Conservation (phyloP, 306 rosid species). For the Cicer bijugum region DNA sequence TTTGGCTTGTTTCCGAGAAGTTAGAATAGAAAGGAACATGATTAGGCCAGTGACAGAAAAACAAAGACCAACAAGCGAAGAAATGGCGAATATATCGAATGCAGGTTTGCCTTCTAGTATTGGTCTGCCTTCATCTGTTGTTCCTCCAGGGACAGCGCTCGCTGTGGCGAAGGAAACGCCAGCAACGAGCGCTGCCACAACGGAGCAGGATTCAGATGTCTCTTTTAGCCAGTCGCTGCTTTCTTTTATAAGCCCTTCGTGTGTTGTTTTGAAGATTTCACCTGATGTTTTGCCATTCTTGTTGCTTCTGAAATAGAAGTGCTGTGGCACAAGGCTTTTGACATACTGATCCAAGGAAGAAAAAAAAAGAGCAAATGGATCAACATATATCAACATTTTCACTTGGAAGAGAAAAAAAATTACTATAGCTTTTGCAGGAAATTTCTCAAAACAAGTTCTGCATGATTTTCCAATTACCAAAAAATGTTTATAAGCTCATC, state of each 20-base stretch:
- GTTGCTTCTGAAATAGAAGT: constrained; percentile 33
- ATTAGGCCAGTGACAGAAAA: constrained; percentile 64
- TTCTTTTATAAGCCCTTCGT: not conserved
- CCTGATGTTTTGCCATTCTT: not conserved
- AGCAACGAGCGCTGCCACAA: constrained; percentile 51
- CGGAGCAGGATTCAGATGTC: constrained; percentile 53
- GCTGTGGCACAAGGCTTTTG: constrained; percentile 39
- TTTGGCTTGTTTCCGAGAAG: constrained; percentile 54
- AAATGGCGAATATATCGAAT: constrained; percentile 52
- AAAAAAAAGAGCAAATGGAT: not conserved
- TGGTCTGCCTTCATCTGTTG: constrained; percentile 39
- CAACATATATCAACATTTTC: too few species aligned
- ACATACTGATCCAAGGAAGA: constrained; percentile 41
- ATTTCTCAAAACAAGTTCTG: too few species aligned
- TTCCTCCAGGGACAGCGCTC: constrained; percentile 55
- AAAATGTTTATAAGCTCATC: too few species aligned
- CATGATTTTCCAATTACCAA: too few species aligned
- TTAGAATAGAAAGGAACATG: constrained; percentile 70
- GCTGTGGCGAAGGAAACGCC: constrained; percentile 54
- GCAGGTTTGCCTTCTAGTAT: constrained; percentile 44
- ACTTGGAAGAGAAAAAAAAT: too few species aligned
- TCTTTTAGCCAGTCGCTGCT: constrained; percentile 46
- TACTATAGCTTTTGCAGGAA: too few species aligned
- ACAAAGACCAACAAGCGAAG: constrained; percentile 58
- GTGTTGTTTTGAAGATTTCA: constrained; percentile 42